Percentiles rank a stretch among this genome's conserved stretches.
Evolutionary conservation across 352 stramenopile genomes (phyloP).

Genomic region (Globisporangium okanoganense): DNA sequence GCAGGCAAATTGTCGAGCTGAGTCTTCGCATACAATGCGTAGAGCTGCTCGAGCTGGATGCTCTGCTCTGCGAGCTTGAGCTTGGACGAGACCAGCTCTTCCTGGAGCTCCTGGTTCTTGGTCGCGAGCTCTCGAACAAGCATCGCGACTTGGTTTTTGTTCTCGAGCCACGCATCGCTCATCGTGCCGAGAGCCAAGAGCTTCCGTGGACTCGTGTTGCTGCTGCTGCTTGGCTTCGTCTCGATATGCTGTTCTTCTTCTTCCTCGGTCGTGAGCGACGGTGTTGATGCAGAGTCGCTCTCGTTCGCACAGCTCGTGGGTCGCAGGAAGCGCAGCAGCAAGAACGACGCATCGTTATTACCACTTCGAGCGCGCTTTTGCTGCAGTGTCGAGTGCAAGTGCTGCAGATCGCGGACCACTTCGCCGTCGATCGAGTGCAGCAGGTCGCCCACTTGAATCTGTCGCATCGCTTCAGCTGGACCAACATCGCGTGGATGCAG

Average conservation of each 20-base stretch:
- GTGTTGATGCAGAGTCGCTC: constrained; percentile 9
- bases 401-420: constrained; percentile 25
- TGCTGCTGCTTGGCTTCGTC: not conserved
- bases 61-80: constrained; percentile 56
- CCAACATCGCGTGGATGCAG: constrained; percentile 31
- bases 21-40: constrained; percentile 48
- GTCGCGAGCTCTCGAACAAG: constrained; percentile 39
- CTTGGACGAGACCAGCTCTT: constrained; percentile 42
- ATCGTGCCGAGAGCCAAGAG: not conserved
- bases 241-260: not conserved
- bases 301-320: constrained; percentile 5
- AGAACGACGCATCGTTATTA: constrained; percentile 16
- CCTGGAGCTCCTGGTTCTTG: constrained; percentile 40
- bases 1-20: constrained; percentile 27
- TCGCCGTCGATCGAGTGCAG: constrained; percentile 42
- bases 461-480: constrained; percentile 39
- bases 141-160: constrained; percentile 23
- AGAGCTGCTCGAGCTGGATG: constrained; percentile 63
- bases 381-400: constrained; percentile 20
- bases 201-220: not conserved
- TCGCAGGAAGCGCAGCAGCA: constrained; percentile 43
- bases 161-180: constrained; percentile 4
- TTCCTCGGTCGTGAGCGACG: constrained; percentile 4
- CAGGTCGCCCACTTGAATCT: constrained; percentile 42
- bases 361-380: not conserved